phyloP scores from a whole-genome alignment of 345 rosid species.

The Fremontodendron californicum region DNA sequence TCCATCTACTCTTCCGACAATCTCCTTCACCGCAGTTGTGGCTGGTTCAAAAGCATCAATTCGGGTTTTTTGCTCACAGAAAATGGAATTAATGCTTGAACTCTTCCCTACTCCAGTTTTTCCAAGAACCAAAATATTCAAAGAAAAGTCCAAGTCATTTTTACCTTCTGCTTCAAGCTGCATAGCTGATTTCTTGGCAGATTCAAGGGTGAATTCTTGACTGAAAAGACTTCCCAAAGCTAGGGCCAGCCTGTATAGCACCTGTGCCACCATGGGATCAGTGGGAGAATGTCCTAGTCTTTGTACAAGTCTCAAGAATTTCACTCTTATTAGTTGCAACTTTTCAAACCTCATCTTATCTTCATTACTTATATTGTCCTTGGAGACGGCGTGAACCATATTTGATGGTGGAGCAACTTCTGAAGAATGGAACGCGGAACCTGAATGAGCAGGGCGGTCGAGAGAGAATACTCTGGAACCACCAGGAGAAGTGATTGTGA shows the following conservation, averaged over 20 bases:
- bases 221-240: slow-evolving; percentile 23
- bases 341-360: slow-evolving; percentile 46
- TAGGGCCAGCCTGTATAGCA: slow-evolving; percentile 29
- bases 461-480: slow-evolving; percentile 23
- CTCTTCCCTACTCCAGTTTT: slow-evolving; percentile 91
- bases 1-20: slow-evolving; percentile 50
- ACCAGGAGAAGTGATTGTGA: slow-evolving; percentile 12
- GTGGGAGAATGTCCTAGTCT: slow-evolving; percentile 41
- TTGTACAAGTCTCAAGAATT: slow-evolving; percentile 54
- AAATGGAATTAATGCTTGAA: slow-evolving; percentile 65
- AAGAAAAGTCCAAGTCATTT: slow-evolving; percentile 41
- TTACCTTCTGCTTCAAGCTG: slow-evolving; percentile 42
- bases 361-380: slow-evolving; percentile 32
- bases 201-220: slow-evolving; percentile 29
- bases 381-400: neutral
- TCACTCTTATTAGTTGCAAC: slow-evolving; percentile 43
- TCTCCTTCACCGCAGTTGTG: slow-evolving; percentile 42
- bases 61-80: slow-evolving; percentile 45
- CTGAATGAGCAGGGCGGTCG: slow-evolving; percentile 17
- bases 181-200: slow-evolving; percentile 32
- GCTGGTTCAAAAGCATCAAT: slow-evolving; percentile 51
- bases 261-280: slow-evolving; percentile 44
- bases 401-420: slow-evolving; percentile 16
- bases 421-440: slow-evolving; percentile 17
- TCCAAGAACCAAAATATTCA: slow-evolving; percentile 68